These are phyloP conservation scores for Plectosphaerella cucumerina DNA, from an alignment of 2,329 filamentous ascomycete species.

Conservation along the genomic window DNA sequence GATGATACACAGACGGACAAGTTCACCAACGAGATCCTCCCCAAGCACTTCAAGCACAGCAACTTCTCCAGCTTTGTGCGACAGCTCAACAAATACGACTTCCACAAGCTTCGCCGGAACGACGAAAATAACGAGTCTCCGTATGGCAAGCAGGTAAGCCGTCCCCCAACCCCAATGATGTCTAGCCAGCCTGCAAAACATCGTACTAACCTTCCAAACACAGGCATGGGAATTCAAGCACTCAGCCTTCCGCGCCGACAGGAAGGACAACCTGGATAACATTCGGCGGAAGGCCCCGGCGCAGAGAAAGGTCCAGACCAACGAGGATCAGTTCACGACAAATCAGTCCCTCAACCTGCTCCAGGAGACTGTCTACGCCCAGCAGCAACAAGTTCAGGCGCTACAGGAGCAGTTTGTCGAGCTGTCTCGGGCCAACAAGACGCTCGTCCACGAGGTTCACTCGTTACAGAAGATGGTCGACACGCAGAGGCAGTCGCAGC, in stretches of 20 bases:
- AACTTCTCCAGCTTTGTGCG: constrained; percentile 97
- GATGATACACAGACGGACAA: constrained; percentile 73
- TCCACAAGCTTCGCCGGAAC: constrained; percentile 94
- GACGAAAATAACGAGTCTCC: constrained; percentile 79
- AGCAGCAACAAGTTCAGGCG: constrained; percentile 86
- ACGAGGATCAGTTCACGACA: constrained; percentile 71
- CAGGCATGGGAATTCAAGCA: constrained; percentile 97
- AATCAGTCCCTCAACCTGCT: constrained; percentile 86
- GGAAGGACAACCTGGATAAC: constrained; percentile 94
- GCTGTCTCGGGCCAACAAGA: constrained; percentile 59
- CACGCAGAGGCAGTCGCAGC: constrained; percentile 52
- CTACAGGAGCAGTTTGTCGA: constrained; percentile 83
- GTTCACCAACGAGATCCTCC: constrained; percentile 94
- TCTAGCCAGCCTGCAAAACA: neutral
- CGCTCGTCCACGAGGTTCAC: constrained; percentile 58
- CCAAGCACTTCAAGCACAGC: constrained; percentile 98
- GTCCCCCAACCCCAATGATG: constrained; percentile 1
- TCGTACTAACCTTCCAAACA: neutral
- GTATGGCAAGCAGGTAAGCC: constrained; percentile 71
- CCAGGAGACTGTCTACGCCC: constrained; percentile 82
- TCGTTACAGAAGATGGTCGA: constrained; percentile 57
- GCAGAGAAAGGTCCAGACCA: constrained; percentile 66
- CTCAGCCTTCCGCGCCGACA: constrained; percentile 91
- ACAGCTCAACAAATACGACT: constrained; percentile 95
- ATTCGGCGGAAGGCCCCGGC: constrained; percentile 94